A percentile compares a stretch with the other conserved stretches of the same genome.
phyloP scores from a whole-genome alignment of 192 early-diverging fungal genomes.

The Backusella westeae region DNA sequence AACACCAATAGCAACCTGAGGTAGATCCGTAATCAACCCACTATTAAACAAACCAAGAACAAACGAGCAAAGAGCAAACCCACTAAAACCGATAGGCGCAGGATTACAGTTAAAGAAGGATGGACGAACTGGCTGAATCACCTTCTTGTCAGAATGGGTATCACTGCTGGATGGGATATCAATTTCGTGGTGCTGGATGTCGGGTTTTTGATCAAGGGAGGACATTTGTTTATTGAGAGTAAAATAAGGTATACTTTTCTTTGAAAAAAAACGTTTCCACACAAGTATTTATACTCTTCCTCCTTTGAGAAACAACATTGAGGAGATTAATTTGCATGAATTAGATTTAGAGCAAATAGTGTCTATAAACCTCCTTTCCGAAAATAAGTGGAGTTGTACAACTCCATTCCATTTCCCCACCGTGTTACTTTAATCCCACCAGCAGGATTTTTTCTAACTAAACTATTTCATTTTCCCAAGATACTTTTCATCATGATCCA shows the following conservation, averaged over 20 bases:
- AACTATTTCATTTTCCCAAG: not conserved
- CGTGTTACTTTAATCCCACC: not conserved
- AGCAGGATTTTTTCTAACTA: not conserved
- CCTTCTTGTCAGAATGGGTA: not conserved
- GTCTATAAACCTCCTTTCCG: not conserved
- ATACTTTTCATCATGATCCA: not conserved
- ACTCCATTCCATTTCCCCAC: not conserved
- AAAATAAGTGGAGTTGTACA: not conserved
- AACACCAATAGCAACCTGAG: constrained; percentile 26
- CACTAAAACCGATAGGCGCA: constrained; percentile 23
- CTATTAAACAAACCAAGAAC: constrained; percentile 25
- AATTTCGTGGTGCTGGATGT: constrained; percentile 5
- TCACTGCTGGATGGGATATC: not conserved
- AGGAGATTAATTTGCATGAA: not conserved
- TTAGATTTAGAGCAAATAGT: not conserved
- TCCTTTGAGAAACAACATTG: too few relatives aligned
- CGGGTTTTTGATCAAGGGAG: not conserved
- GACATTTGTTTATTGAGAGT: not conserved
- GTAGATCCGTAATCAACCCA: constrained; percentile 10
- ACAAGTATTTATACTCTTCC: too few relatives aligned
- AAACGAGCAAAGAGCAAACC: constrained; percentile 25
- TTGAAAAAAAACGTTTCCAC: not conserved
- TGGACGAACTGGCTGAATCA: not conserved
- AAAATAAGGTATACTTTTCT: not conserved
- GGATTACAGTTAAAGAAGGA: not conserved